phyloP scores from a whole-genome alignment of 2,329 filamentous ascomycete species.

The Hypoxylon sp. region DNA sequence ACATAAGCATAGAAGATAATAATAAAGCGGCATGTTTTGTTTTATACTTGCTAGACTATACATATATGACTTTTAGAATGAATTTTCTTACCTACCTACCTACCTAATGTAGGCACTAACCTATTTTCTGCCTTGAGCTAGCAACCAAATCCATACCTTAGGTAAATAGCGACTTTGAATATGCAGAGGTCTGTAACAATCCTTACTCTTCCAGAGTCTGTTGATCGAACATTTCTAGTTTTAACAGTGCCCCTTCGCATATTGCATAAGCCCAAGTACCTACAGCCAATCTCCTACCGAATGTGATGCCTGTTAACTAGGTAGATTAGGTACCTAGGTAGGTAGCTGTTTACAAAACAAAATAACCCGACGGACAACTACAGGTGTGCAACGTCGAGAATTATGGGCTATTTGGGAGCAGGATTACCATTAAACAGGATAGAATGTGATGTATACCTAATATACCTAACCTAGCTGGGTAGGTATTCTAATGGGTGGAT shows the following conservation, averaged over 20 bases:
- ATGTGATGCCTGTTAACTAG: no score
- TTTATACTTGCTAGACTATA: background rate
- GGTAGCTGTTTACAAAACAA: no score
- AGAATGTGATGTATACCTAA: background rate
- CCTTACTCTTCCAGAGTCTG: background rate
- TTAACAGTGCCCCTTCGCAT: no score
- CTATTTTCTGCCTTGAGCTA: background rate
- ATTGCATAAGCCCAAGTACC: no score
- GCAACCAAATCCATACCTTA: background rate
- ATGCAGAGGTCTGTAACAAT: no score
- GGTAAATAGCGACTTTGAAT: no score
- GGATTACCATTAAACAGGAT: background rate
- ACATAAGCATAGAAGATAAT: slow-evolving; percentile 1
- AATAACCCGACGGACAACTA: no score
- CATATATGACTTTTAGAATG: background rate
- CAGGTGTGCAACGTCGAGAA: background rate
- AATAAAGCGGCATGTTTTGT: background rate
- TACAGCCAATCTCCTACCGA: no score
- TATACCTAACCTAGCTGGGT: background rate
- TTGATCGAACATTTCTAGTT: no score
- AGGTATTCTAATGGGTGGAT: background rate
- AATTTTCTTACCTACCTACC: background rate
- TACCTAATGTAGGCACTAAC: background rate
- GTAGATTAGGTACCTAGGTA: no score
- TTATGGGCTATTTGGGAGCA: background rate